Evolutionary conservation across 2,329 filamentous ascomycete genomes (phyloP).

Genomic region (Fusarium goolgardi): DNA sequence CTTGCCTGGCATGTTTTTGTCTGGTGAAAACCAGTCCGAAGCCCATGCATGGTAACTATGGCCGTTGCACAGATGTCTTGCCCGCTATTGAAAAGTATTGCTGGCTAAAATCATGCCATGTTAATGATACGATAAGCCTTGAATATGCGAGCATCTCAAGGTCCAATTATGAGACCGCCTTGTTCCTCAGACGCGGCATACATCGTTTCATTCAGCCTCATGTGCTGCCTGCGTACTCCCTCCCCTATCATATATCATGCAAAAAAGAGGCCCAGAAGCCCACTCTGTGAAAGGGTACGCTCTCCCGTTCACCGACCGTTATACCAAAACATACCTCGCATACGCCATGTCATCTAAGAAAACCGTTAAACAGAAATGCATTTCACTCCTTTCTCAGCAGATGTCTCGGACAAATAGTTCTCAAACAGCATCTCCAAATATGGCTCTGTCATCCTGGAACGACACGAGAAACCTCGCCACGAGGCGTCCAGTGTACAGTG

Average conservation of each 20-base stretch:
- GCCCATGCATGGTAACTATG: not conserved
- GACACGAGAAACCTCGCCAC: conserved; percentile 66
- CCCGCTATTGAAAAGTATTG: not conserved
- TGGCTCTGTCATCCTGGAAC: conserved; percentile 62
- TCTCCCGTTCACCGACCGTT: conserved; percentile 17
- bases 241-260: conserved; percentile 3
- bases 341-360: conserved; percentile 36
- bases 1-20: not conserved
- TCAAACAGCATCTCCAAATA: conserved; percentile 54
- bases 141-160: not conserved
- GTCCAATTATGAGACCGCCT: conserved; percentile 4
- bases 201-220: conserved; percentile 14
- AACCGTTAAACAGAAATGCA: conserved; percentile 25
- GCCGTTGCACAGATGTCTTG: conserved; percentile 24
- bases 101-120: conserved; percentile 7
- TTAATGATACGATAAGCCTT: conserved; percentile 7
- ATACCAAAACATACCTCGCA: conserved; percentile 28
- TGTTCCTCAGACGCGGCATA: not conserved
- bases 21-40: not conserved
- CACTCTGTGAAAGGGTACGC: conserved; percentile 24
- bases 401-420: conserved; percentile 38
- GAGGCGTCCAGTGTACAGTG: conserved; percentile 65
- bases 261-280: conserved; percentile 3
- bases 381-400: conserved; percentile 13
- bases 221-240: conserved; percentile 12